Percentiles rank a stretch among this genome's conserved stretches.
These are phyloP conservation scores for Mangifera indica DNA, from an alignment of 345 rosid genomes.

Conservation along the genomic window DNA sequence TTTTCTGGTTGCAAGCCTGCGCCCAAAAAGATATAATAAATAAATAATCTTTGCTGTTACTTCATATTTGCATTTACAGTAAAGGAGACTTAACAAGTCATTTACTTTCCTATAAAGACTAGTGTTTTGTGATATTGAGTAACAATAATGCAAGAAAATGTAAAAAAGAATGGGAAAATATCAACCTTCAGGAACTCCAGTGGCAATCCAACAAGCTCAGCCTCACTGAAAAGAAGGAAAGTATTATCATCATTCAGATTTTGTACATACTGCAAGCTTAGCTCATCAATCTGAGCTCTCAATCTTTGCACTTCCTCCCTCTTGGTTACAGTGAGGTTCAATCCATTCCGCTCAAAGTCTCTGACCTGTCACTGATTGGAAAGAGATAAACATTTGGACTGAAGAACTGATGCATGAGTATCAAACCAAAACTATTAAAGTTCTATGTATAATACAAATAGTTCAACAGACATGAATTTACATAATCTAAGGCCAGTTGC, in stretches of 20 bases:
- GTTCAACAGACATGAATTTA: not conserved
- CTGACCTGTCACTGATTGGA: constrained; percentile 88
- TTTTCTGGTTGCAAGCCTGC: too few relatives aligned
- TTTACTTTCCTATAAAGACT: not conserved
- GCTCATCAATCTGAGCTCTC: constrained; percentile 67
- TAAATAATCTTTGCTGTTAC: not conserved
- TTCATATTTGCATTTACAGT: not conserved
- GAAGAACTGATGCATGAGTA: constrained; percentile 12
- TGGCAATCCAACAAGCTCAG: constrained; percentile 78
- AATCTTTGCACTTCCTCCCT: constrained; percentile 75
- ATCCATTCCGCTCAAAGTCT: constrained; percentile 87
- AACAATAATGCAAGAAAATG: not conserved
- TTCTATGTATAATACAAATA: not conserved
- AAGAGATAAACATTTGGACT: constrained; percentile 40
- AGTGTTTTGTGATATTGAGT: not conserved
- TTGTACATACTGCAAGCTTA: constrained; percentile 63
- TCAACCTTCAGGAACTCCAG: constrained; percentile 70
- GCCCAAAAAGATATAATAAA: too few relatives aligned
- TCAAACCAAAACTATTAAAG: not conserved
- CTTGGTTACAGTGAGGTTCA: constrained; percentile 75
- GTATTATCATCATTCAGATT: constrained; percentile 72
- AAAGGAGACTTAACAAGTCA: not conserved
- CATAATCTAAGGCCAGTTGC: not conserved
- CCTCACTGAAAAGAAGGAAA: constrained; percentile 59
- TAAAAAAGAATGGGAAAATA: constrained; percentile 8